These are phyloP conservation scores for Jaenimonas drosophilae DNA, from an alignment of 208 protist species.

Conservation along the genomic window DNA sequence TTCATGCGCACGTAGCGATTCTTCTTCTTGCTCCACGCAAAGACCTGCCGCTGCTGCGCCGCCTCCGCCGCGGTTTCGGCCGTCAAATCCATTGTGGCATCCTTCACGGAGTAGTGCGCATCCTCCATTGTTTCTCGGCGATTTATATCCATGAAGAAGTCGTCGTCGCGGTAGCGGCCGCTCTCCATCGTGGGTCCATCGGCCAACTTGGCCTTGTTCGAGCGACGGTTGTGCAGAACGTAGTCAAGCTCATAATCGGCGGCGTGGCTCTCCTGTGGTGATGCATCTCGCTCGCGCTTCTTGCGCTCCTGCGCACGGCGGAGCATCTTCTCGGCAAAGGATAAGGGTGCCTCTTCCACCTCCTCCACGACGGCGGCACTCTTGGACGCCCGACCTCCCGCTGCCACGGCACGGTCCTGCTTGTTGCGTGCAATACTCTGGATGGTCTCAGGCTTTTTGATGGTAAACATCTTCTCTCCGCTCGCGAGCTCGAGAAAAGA, in stretches of 20 bases:
- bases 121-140: slow-evolving; percentile 60
- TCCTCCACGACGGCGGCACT: not conserved
- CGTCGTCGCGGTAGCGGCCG: slow-evolving; percentile 60
- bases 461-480: slow-evolving; percentile 70
- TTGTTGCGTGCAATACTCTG: slow-evolving; percentile 22
- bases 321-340: slow-evolving; percentile 71
- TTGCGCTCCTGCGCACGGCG: slow-evolving; percentile 74
- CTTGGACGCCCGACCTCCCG: not conserved
- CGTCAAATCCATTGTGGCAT: slow-evolving; percentile 81
- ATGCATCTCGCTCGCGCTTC: slow-evolving; percentile 35
- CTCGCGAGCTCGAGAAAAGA: slow-evolving; percentile 68
- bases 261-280: not conserved
- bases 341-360: slow-evolving; percentile 10
- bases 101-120: slow-evolving; percentile 82
- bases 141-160: slow-evolving; percentile 68
- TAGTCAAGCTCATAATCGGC: slow-evolving; percentile 20
- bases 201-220: not conserved
- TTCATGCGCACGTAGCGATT: slow-evolving; percentile 89
- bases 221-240: slow-evolving; percentile 3
- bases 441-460: slow-evolving; percentile 49
- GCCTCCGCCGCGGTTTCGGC: slow-evolving; percentile 79
- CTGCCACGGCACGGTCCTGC: not conserved
- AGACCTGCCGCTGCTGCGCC: slow-evolving; percentile 80
- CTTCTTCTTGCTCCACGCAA: slow-evolving; percentile 90
- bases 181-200: slow-evolving; percentile 16